Evolutionary conservation across 2,329 filamentous ascomycete genomes (phyloP), one percentile per base, ranked within the genome.

Genomic region (Dactylellina drechsleri): DNA sequence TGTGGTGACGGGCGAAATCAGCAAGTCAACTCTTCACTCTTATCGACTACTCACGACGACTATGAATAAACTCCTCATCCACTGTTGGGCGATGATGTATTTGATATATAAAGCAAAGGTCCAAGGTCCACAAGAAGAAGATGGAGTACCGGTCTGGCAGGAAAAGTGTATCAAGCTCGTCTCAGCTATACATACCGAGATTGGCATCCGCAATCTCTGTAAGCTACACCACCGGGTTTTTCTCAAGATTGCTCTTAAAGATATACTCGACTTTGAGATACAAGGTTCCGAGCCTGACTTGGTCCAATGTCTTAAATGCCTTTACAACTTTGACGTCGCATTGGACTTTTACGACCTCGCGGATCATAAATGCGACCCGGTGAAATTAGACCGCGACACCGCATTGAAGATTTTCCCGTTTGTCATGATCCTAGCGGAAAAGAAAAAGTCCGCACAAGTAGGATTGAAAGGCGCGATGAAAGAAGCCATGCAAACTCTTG

Each of bases 401-500:
- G 93, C 93, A 0, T 86, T 93, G 79, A 89, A 91, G 77, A 86
- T 97, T 56, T 88, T 97, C 10, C 91, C 96, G 76, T 91, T 93
- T 79, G 87, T 98, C 43, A 90, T 96, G 80, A 85, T 88, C 41
- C 88, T 97, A 70, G 92, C 92, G 1, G 90, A 90, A 58, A 89
- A 91, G 76, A 90, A 97, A 85, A 90, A 92, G 20, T 71, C 91
- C 96, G 84, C 96, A 94, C 79, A 95, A 98, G 77, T 83, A 98
- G 16, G 87, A 93, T 52, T 76, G 15, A 98, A 96, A 81, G 95
- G 93, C 15, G 92, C 98, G 66, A 85, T 99, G 64, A 96, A 94
- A 81, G 88, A 86, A 15, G 92, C 93, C 0, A 95, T 99, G 71
- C 95, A 99, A 72, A 93, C 93, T 78, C 92, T 99, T 82, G 93